Base-by-base conservation (phyloP, 495 filamentous ascomycete genomes). In the Tuber indicum region DNA sequence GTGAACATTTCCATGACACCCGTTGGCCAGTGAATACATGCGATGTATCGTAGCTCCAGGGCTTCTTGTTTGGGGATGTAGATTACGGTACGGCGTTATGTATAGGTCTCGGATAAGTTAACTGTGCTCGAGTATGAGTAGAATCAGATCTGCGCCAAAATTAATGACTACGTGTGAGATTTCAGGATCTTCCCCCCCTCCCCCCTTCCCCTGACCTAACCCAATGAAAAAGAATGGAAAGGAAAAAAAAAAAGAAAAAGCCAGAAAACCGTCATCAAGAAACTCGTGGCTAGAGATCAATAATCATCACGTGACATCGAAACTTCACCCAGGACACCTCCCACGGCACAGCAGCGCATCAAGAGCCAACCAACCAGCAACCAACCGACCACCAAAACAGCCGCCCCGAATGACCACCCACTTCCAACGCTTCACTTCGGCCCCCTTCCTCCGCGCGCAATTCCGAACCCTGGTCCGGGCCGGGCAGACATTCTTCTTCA, bases 401-500 rank as follows among this genome's bases (percentile, higher is more conserved):
- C 4, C 21, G 21, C 10, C 58, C 8, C 58, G 12, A 36, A 66
- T 43, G 44, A 17, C 71, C 71, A 44, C 71, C 41, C 36, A n/a
- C 41, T 72, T 72, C 71, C 36, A 17, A 32, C 71, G 44, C 71
- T 26, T 66, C 26, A 36, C 58, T 8, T 45, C 47, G 12, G 8
- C 70, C 75, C 76, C 81, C 70, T 83, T 84, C 75, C 84, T 87
- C 75, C 85, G 85, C 73, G 75, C 86, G 76, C 86, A 85, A 62
- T 80, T 86, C 32, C 71, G 83, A 66, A 72, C 84, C 75, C 78
- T 81, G 36, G 75, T 72, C 6, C 72, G 81, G 72, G 85, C 85
- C 1, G 72, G 85, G 70, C 88, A 90, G 76, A 82, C 84, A 46
- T 80, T 88, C 75, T 85, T 87, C 47, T 82, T 88, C 75, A 72